Evolutionary conservation across 176 grass and related monocot genomes (phyloP).

Genomic region (Secale cereale): DNA sequence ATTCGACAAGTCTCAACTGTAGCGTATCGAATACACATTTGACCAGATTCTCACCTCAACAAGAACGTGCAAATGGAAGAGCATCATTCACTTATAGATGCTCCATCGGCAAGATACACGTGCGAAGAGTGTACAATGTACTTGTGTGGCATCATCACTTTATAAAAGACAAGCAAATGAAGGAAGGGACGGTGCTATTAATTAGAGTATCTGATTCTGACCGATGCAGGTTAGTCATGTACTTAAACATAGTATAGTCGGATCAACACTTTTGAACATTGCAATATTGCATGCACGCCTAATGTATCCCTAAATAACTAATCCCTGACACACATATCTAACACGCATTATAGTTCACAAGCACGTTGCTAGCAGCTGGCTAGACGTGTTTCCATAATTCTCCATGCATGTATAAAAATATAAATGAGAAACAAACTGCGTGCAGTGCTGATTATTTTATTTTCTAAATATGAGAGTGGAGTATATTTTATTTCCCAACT

Average conservation of each 20-base stretch:
- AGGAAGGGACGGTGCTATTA: not conserved
- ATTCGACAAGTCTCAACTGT: no score
- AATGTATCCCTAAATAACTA: not conserved
- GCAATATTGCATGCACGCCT: no score
- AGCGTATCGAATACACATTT: not conserved
- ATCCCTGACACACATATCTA: not conserved
- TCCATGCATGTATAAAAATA: no score
- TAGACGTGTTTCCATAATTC: no score
- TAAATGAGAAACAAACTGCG: no score
- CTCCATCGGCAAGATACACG: not conserved
- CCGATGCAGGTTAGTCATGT: not conserved
- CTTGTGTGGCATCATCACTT: constrained; percentile 19
- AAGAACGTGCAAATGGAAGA: not conserved
- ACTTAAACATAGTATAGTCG: not conserved
- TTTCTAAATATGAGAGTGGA: no score
- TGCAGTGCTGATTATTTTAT: no score
- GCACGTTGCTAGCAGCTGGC: not conserved
- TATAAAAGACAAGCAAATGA: constrained; percentile 16
- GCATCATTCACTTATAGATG: not conserved
- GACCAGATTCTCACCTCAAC: not conserved
- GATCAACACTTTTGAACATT: constrained; percentile 13
- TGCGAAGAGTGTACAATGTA: not conserved
- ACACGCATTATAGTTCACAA: not conserved
- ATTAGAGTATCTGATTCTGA: constrained; percentile 10
- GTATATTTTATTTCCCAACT: no score